phyloP scores from a whole-genome alignment of 306 rosid species.

The Arachis hypogaea region DNA sequence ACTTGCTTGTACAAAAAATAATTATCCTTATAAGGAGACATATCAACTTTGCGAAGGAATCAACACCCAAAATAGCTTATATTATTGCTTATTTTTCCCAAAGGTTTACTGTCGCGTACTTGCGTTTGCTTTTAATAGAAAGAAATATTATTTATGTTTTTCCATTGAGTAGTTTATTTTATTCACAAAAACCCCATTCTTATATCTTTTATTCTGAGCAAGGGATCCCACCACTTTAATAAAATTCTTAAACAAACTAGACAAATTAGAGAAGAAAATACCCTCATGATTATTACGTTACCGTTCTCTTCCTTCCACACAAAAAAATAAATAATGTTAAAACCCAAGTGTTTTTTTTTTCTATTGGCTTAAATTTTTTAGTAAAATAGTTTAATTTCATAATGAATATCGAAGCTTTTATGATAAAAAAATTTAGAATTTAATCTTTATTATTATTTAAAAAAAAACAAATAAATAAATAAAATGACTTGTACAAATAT shows the following conservation, averaged over 20 bases:
- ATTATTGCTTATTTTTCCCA: no score
- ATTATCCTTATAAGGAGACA: background rate
- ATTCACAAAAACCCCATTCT: background rate
- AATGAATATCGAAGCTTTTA: no score
- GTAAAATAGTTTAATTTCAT: no score
- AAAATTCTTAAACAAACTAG: background rate
- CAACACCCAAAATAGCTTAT: background rate
- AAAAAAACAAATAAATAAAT: no score
- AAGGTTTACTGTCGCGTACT: no score
- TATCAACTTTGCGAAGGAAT: background rate
- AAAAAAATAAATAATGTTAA: background rate
- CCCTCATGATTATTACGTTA: slow-evolving; percentile 2
- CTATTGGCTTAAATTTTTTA: no score
- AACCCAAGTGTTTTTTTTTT: no score
- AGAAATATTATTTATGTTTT: background rate
- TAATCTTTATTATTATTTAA: no score
- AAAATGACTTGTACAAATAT: no score
- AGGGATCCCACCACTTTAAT: slow-evolving; percentile 9
- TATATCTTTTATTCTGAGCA: background rate
- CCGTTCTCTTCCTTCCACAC: background rate
- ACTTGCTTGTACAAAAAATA: background rate
- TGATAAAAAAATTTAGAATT: no score
- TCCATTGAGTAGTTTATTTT: slow-evolving; percentile 3
- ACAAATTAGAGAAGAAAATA: background rate
- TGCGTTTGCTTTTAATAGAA: background rate